A percentile compares a stretch with the other conserved stretches of the same genome.
phyloP scores from a whole-genome alignment of 768 basidiomycete species.

The Tricholomella constricta region DNA sequence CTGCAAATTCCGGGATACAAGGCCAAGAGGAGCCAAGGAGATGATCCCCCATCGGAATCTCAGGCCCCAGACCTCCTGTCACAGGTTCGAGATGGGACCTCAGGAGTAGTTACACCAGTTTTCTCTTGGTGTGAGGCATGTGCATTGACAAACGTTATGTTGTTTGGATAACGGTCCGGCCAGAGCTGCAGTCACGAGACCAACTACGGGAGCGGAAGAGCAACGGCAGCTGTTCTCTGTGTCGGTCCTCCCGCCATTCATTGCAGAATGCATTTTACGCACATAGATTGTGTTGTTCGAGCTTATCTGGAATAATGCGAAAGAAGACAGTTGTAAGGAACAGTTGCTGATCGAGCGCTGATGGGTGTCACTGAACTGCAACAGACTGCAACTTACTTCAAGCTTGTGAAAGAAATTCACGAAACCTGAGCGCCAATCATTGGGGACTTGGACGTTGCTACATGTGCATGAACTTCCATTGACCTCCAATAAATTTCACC shows the following conservation, averaged over 20 bases:
- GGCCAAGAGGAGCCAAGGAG: slow-evolving; percentile 11
- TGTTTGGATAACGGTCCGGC: neutral
- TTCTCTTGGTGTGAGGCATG: too few relatives aligned
- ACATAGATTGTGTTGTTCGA: neutral
- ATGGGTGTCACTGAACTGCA: too few relatives aligned
- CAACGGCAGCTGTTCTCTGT: neutral
- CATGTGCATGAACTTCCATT: too few relatives aligned
- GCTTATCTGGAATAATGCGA: neutral
- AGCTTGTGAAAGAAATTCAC: neutral
- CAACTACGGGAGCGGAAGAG: neutral
- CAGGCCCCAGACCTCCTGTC: slow-evolving; percentile 3
- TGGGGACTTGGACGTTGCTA: too few relatives aligned
- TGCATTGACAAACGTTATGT: too few relatives aligned
- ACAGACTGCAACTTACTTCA: neutral
- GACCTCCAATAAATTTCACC: too few relatives aligned
- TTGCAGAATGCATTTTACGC: neutral
- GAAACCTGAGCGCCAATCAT: neutral
- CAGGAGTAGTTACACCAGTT: neutral
- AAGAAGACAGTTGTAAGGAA: neutral
- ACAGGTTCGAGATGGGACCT: slow-evolving; percentile 3
- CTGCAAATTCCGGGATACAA: neutral
- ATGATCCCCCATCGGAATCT: slow-evolving; percentile 6
- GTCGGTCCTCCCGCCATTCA: neutral
- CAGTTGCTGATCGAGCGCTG: neutral
- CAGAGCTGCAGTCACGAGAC: slow-evolving; percentile 5